These are phyloP conservation scores for Wickerhamomyces hampshirensis DNA, from an alignment of 805 yeast species.

Conservation along the genomic window DNA sequence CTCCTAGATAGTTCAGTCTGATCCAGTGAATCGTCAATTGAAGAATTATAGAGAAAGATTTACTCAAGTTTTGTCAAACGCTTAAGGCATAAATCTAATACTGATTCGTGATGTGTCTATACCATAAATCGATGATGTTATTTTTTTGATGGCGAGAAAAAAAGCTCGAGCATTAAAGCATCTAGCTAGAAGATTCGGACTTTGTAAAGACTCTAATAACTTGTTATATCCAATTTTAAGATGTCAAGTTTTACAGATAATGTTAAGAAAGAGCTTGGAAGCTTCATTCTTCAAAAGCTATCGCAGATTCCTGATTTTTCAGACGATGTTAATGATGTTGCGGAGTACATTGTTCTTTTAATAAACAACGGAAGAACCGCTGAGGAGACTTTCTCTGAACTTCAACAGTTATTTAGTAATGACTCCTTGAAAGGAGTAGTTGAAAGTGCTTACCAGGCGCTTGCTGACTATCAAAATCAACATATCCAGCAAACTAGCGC, in stretches of 20 bases:
- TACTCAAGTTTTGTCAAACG: too few relatives aligned
- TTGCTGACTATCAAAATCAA: conserved; percentile 31
- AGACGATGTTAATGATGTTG: conserved; percentile 56
- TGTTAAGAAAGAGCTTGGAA: conserved; percentile 38
- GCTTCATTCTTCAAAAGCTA: conserved; percentile 37
- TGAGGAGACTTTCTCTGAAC: conserved; percentile 55
- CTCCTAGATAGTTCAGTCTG: too few relatives aligned
- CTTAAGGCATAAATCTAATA: too few relatives aligned
- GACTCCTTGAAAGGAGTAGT: conserved; percentile 56
- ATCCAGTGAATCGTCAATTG: too few relatives aligned
- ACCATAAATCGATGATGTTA: background rate
- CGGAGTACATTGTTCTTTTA: conserved; percentile 69
- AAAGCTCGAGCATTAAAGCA: background rate
- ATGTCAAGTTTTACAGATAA: conserved; percentile 20
- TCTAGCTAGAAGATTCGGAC: background rate
- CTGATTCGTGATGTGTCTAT: too few relatives aligned
- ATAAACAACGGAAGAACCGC: conserved; percentile 64
- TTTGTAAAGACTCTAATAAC: background rate
- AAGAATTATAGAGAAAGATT: too few relatives aligned
- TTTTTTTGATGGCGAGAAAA: background rate
- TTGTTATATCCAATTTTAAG: background rate
- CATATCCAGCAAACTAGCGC: conserved; percentile 9
- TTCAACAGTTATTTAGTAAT: conserved; percentile 56
- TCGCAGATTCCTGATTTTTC: conserved; percentile 35
- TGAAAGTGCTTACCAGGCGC: conserved; percentile 51